These are phyloP conservation scores for Nigrospora sphaerica DNA, from an alignment of 2,329 filamentous ascomycete species.

Conservation along the genomic window DNA sequence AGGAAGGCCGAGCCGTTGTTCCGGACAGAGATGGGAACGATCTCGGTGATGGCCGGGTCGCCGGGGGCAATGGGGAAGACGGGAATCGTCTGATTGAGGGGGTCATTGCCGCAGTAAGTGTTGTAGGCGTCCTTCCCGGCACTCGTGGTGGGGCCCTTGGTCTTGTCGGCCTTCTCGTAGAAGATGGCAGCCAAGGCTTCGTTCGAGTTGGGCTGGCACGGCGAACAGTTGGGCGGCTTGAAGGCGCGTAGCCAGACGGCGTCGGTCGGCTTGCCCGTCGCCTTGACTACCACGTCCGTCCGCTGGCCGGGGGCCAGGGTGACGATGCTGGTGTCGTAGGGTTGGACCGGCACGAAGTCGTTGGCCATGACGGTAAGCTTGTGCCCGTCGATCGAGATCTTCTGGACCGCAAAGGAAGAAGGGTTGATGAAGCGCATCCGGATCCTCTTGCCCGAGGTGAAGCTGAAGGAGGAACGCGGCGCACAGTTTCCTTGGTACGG, in stretches of 20 bases:
- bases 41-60: conserved; percentile 7
- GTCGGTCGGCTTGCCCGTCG: conserved; percentile 5
- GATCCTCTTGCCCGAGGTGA: conserved; percentile 29
- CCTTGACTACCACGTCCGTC: conserved; percentile 10
- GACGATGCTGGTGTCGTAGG: conserved; percentile 32
- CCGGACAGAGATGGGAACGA: conserved; percentile 9
- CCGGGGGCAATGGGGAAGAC: conserved; percentile 5
- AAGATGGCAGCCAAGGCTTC: conserved; percentile 10
- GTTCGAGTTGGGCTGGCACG: conserved; percentile 5
- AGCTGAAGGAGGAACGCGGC: conserved; percentile 15
- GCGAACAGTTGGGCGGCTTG: conserved; percentile 12
- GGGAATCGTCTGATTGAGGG: conserved; percentile 6
- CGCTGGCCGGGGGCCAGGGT: conserved; percentile 9
- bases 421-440: conserved; percentile 33
- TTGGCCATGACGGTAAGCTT: conserved; percentile 37
- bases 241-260: conserved; percentile 11
- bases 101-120: conserved; percentile 13
- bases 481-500: conserved; percentile 24
- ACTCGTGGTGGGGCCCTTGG: conserved; percentile 2
- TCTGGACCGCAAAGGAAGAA: conserved; percentile 23
- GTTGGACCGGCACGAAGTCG: conserved; percentile 38
- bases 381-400: conserved; percentile 37
- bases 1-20: conserved; percentile 10
- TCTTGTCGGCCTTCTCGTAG: conserved; percentile 9
- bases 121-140: conserved; percentile 6